These are phyloP conservation scores for Begonia fuchsioides DNA, from an alignment of 306 rosid genomes.

Conservation along the genomic window DNA sequence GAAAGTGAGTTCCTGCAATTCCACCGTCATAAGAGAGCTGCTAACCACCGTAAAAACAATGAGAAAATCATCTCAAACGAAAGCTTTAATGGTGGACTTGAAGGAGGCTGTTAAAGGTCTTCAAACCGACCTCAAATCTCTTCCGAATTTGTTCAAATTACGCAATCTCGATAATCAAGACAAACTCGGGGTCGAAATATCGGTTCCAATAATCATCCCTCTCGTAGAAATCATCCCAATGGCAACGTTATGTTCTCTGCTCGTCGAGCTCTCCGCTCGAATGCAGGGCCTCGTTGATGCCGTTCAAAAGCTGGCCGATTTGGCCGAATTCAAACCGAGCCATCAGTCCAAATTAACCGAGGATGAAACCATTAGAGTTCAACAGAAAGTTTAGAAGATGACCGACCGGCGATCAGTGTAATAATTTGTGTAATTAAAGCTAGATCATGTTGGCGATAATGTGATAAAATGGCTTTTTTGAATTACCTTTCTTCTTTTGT, in stretches of 20 bases:
- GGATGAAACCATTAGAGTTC: not conserved
- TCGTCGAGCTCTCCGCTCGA: slow-evolving; percentile 34
- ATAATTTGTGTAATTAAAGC: too few species aligned
- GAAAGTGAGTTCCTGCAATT: slow-evolving; percentile 29
- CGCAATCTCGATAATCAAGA: not conserved
- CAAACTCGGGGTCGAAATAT: slow-evolving; percentile 1
- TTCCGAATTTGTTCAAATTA: too few species aligned
- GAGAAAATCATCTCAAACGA: slow-evolving; percentile 49
- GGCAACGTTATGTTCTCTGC: slow-evolving; percentile 42
- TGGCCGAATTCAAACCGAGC: slow-evolving; percentile 25
- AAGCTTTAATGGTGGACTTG: slow-evolving; percentile 34
- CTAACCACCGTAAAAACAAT: slow-evolving; percentile 28
- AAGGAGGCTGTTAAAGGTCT: slow-evolving; percentile 41
- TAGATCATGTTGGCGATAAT: too few species aligned
- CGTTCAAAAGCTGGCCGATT: slow-evolving; percentile 39
- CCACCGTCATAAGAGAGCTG: slow-evolving; percentile 43
- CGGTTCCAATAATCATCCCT: slow-evolving; percentile 4
- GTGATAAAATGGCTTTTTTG: too few species aligned
- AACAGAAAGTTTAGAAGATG: too few species aligned
- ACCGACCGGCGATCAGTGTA: too few species aligned
- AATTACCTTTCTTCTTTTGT: too few species aligned
- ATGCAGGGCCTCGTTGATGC: slow-evolving; percentile 42
- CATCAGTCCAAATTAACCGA: too few species aligned
- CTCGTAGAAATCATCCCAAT: slow-evolving; percentile 47
- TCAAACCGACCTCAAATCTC: too few species aligned